Conservation (phyloP, 2,329 filamentous ascomycete species). For the Aspergillus sp. region DNA sequence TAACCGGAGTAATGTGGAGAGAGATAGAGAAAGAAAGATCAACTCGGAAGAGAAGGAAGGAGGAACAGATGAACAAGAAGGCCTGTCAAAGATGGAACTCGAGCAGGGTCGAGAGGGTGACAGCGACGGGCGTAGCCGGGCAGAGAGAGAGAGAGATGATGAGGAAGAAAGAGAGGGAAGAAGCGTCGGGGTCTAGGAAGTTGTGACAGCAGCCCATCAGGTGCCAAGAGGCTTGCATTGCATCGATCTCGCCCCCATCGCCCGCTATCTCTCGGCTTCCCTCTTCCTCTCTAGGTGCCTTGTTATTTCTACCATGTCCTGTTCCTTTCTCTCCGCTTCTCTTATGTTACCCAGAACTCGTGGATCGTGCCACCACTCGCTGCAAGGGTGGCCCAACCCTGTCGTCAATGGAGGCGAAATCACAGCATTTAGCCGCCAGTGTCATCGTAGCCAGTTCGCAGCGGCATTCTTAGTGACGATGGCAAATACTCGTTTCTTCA, state of each 20-base stretch:
- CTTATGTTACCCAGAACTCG: not conserved
- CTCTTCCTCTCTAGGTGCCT: not conserved
- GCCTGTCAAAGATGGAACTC: not conserved
- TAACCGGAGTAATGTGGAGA: slow-evolving; percentile 1
- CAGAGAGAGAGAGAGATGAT: too few relatives aligned
- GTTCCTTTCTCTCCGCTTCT: not conserved
- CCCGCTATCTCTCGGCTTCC: not conserved
- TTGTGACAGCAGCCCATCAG: too few relatives aligned
- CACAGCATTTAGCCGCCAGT: too few relatives aligned
- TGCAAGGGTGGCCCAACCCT: slow-evolving; percentile 1
- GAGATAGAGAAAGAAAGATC: slow-evolving; percentile 1
- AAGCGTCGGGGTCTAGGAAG: too few relatives aligned
- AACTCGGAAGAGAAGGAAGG: slow-evolving; percentile 1
- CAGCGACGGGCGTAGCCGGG: too few relatives aligned
- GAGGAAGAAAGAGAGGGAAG: too few relatives aligned
- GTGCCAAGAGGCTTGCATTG: too few relatives aligned
- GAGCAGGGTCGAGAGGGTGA: not conserved
- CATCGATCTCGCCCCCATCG: not conserved
- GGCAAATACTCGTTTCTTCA: too few relatives aligned
- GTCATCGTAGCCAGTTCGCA: not conserved
- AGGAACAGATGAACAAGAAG: not conserved
- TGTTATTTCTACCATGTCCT: not conserved
- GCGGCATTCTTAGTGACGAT: too few relatives aligned
- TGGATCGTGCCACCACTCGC: not conserved
- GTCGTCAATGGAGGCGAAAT: slow-evolving; percentile 2